phyloP scores from a whole-genome alignment of 2,329 filamentous ascomycete species.

The Metarhizium sp. region DNA sequence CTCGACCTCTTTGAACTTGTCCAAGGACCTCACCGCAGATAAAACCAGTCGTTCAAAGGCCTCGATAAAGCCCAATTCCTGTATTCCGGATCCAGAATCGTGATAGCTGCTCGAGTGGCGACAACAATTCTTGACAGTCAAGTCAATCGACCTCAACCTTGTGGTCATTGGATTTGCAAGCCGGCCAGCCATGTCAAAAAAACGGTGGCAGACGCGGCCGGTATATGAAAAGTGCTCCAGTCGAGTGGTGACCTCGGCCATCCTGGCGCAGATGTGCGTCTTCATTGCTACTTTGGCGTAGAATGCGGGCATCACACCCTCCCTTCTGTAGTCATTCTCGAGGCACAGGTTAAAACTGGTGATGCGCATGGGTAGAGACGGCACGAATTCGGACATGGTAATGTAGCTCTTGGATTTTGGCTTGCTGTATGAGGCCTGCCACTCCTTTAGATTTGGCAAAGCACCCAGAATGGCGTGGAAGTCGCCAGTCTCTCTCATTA shows the following conservation, averaged over 20 bases:
- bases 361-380: constrained; percentile 45
- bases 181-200: constrained; percentile 52
- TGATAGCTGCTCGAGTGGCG: constrained; percentile 44
- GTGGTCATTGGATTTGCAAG: constrained; percentile 38
- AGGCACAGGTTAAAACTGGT: constrained; percentile 58
- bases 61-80: constrained; percentile 61
- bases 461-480: constrained; percentile 53
- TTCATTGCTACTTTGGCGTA: constrained; percentile 49
- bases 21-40: constrained; percentile 51
- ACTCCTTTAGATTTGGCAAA: constrained; percentile 55
- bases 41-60: constrained; percentile 62
- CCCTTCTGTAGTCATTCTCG: constrained; percentile 62
- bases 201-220: constrained; percentile 59
- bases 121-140: constrained; percentile 69
- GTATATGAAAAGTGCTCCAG: constrained; percentile 65
- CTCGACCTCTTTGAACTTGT: constrained; percentile 47
- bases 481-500: constrained; percentile 55
- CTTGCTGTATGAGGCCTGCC: constrained; percentile 58
- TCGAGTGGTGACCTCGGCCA: constrained; percentile 50
- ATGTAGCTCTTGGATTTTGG: constrained; percentile 66
- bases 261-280: constrained; percentile 55
- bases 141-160: constrained; percentile 55
- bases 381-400: constrained; percentile 56
- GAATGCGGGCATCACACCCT: constrained; percentile 49
- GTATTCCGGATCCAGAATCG: constrained; percentile 60